These are phyloP conservation scores for Talaromyces piceae DNA, from an alignment of 2,329 filamentous ascomycete species.

Conservation along the genomic window DNA sequence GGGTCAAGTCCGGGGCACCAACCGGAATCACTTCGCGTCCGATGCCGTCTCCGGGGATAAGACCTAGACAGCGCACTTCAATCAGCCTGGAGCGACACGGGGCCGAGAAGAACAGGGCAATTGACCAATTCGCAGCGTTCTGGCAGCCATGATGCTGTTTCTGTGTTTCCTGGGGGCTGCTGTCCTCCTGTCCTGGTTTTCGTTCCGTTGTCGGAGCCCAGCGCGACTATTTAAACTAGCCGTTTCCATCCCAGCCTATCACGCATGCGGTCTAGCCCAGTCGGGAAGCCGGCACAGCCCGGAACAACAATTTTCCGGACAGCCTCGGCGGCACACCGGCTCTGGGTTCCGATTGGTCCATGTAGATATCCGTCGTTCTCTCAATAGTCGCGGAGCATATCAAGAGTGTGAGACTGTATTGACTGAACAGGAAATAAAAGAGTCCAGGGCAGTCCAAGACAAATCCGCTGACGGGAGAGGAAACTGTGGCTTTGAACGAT, in stretches of 20 bases:
- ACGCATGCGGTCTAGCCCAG: too few species aligned
- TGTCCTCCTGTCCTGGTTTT: too few species aligned
- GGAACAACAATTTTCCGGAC: constrained; percentile 7
- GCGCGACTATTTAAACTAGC: constrained; percentile 5
- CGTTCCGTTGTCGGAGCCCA: constrained; percentile 10
- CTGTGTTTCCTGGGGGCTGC: too few species aligned
- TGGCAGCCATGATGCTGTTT: constrained; percentile 46
- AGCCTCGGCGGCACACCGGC: neutral
- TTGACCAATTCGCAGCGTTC: constrained; percentile 62
- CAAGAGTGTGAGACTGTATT: neutral
- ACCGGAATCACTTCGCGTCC: constrained; percentile 95
- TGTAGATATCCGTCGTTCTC: too few species aligned
- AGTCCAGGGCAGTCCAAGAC: too few species aligned
- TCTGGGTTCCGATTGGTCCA: constrained; percentile 7
- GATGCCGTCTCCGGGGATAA: constrained; percentile 97
- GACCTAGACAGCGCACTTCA: constrained; percentile 48
- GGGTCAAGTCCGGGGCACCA: constrained; percentile 15
- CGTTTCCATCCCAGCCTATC: too few species aligned
- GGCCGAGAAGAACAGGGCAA: constrained; percentile 14
- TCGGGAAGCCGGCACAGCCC: too few species aligned
- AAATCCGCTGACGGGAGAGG: too few species aligned
- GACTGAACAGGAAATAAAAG: too few species aligned
- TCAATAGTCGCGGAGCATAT: too few species aligned
- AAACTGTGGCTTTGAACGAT: too few species aligned
- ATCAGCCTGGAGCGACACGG: constrained; percentile 13